phyloP scores from a whole-genome alignment of 257 asterid genomes.

The Voacanga thouarsii region DNA sequence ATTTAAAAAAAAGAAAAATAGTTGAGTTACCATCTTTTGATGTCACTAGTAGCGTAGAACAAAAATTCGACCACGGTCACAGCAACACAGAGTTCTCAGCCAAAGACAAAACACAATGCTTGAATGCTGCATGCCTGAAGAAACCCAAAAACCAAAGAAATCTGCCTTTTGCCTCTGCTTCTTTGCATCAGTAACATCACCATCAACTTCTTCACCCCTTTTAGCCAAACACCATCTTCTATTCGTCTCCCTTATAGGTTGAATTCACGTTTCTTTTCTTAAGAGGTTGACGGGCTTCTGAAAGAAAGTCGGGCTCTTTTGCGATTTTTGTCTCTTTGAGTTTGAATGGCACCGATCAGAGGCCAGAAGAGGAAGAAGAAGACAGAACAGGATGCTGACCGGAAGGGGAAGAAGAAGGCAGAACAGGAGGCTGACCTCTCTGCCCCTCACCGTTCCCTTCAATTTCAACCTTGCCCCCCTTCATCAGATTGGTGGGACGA shows the following conservation, averaged over 20 bases:
- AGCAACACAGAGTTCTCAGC: background rate
- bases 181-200: background rate
- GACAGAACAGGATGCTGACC: slow-evolving; percentile 17
- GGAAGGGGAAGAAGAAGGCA: background rate
- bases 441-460: slow-evolving; percentile 8
- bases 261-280: background rate
- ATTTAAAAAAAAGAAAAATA: too few relatives aligned
- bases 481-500: slow-evolving; percentile 33
- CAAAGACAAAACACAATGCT: background rate
- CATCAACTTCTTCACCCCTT: background rate
- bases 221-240: background rate
- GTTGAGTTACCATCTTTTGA: too few relatives aligned
- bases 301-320: too few relatives aligned
- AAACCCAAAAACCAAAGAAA: slow-evolving; percentile 8
- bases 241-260: background rate
- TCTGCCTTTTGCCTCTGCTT: background rate
- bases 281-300: slow-evolving; percentile 1
- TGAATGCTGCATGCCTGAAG: slow-evolving; percentile 10
- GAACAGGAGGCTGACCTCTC: slow-evolving; percentile 17
- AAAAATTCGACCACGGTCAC: background rate
- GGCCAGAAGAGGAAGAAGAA: slow-evolving; percentile 21
- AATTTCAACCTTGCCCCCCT: slow-evolving; percentile 6
- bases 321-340: background rate
- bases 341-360: slow-evolving; percentile 29
- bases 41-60: background rate